These are phyloP conservation scores for Pseudonectria buxi DNA, from an alignment of 2,329 filamentous ascomycete species.

Conservation along the genomic window DNA sequence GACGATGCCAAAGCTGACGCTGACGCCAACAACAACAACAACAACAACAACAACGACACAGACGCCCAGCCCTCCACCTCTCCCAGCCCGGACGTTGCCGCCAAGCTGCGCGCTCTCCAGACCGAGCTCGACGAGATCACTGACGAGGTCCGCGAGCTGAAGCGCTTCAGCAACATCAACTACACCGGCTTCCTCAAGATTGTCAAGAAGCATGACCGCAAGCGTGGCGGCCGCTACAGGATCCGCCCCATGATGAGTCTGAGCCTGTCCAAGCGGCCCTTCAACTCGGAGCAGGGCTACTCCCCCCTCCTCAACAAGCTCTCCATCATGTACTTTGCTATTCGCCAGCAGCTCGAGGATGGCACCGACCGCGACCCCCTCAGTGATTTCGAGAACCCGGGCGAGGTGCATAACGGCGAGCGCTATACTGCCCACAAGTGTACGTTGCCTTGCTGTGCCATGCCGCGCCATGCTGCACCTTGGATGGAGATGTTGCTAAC, in stretches of 20 bases:
- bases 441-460: constrained; percentile 35
- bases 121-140: constrained; percentile 80
- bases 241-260: constrained; percentile 89
- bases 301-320: constrained; percentile 83
- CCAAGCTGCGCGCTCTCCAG: constrained; percentile 59
- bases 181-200: constrained; percentile 98
- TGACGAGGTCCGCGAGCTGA: constrained; percentile 84
- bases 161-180: constrained; percentile 93
- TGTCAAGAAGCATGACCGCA: constrained; percentile 97
- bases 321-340: constrained; percentile 92
- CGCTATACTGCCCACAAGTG: constrained; percentile 83
- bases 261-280: constrained; percentile 77
- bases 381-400: constrained; percentile 43
- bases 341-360: constrained; percentile 72
- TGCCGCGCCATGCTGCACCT: no score
- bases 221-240: constrained; percentile 77
- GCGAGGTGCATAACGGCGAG: constrained; percentile 58
- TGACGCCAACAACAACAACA: constrained; percentile 1
- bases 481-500: no score
- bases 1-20: constrained; percentile 38
- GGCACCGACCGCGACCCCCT: constrained; percentile 34
- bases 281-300: constrained; percentile 89
- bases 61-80: no score
- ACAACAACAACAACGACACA: constrained; percentile 35
- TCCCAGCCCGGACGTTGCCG: no score